Percentiles rank a stretch among this genome's conserved stretches.
Conservation (phyloP, 805 yeast genomes). For the Suhomyces sp. region DNA sequence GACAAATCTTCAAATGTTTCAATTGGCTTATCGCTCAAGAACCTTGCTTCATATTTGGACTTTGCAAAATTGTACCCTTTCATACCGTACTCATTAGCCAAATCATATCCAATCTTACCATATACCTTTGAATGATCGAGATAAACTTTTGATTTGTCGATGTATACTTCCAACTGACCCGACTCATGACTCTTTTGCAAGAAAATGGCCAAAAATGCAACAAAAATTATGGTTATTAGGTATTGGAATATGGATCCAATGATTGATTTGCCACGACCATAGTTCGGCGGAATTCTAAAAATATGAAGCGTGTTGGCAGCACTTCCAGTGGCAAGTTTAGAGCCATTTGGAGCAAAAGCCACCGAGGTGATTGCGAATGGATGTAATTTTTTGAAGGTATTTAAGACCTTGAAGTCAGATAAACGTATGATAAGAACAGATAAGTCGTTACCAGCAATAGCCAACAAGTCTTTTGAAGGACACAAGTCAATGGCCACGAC, state of each 20-base stretch:
- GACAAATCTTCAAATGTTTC: constrained; percentile 12
- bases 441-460: constrained; percentile 63
- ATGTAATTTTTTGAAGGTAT: constrained; percentile 61
- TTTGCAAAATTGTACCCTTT: constrained; percentile 24
- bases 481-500: constrained; percentile 52
- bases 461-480: constrained; percentile 42
- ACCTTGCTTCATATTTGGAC: constrained; percentile 25
- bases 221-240: constrained; percentile 31
- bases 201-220: constrained; percentile 29
- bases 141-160: constrained; percentile 4
- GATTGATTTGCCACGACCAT: constrained; percentile 39
- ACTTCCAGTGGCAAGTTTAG: constrained; percentile 65
- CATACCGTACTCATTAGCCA: constrained; percentile 22
- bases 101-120: constrained; percentile 14
- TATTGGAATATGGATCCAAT: constrained; percentile 33
- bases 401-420: constrained; percentile 49
- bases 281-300: constrained; percentile 53
- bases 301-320: constrained; percentile 75
- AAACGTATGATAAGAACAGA: constrained; percentile 58
- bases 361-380: constrained; percentile 75
- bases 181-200: constrained; percentile 34
- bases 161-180: constrained; percentile 29
- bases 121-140: constrained; percentile 14
- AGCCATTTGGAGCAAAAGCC: constrained; percentile 65
- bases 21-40: constrained; percentile 20